These are phyloP conservation scores for Cutaneotrichosporon dermatis DNA, from an alignment of 1,284 basidiomycete genomes.

Conservation along the genomic window DNA sequence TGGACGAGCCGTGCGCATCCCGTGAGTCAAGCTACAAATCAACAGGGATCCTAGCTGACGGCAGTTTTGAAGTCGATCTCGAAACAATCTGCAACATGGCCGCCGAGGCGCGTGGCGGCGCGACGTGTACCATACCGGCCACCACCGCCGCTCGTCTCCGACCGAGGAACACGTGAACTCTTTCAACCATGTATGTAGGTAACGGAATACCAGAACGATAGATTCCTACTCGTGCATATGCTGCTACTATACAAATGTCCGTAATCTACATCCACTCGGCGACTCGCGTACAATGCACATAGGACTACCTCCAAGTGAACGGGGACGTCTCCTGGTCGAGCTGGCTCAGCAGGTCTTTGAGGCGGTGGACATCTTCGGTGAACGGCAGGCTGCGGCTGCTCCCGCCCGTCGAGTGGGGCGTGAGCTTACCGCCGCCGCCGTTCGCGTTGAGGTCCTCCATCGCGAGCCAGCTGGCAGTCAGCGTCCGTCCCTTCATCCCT, in stretches of 20 bases:
- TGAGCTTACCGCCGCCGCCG: conserved; percentile 9
- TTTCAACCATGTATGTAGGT: too few relatives aligned
- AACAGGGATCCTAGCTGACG: neutral
- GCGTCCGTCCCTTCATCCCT: too few relatives aligned
- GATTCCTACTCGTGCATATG: neutral
- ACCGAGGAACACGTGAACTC: neutral
- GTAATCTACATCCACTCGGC: neutral
- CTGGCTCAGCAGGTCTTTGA: conserved; percentile 35
- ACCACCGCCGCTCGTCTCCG: neutral
- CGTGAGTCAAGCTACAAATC: neutral
- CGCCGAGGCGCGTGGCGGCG: conserved; percentile 10
- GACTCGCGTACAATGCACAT: neutral
- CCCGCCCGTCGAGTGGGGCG: conserved; percentile 21
- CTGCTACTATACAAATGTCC: conserved; percentile 3
- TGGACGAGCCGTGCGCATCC: neutral
- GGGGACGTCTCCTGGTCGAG: conserved; percentile 38
- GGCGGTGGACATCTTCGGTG: conserved; percentile 36
- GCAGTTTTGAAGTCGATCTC: conserved; percentile 39
- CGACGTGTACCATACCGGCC: neutral
- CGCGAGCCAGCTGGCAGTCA: conserved; percentile 33
- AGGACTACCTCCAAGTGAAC: neutral
- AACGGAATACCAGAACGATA: too few relatives aligned
- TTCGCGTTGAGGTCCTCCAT: conserved; percentile 34
- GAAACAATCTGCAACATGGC: conserved; percentile 27
- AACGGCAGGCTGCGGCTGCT: conserved; percentile 18